A percentile compares a stretch with the other conserved stretches of the same genome.
Conservation (phyloP, 768 basidiomycete genomes). For the Pleurotus tuber-regium region DNA sequence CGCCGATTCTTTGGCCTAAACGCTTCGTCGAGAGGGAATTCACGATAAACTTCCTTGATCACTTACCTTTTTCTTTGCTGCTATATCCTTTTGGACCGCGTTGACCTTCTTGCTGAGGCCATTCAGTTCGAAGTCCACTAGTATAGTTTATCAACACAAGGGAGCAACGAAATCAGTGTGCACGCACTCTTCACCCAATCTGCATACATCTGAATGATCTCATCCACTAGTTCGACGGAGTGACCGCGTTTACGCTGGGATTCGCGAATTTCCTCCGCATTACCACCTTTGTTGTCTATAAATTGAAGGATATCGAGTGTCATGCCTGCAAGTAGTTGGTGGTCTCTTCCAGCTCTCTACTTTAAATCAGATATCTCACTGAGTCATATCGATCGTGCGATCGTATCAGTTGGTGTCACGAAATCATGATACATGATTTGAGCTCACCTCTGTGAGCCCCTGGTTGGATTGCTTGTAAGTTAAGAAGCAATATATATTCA, state of each 20-base stretch:
- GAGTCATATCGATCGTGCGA: no score
- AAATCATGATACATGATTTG: no score
- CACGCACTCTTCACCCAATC: slow-evolving; percentile 93
- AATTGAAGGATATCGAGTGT: slow-evolving; percentile 80
- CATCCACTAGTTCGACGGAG: slow-evolving; percentile 89
- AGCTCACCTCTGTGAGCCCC: no score
- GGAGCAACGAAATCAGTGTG: background rate
- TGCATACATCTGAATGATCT: slow-evolving; percentile 86
- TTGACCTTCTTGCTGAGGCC: slow-evolving; percentile 81
- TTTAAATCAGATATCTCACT: no score
- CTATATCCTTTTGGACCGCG: slow-evolving; percentile 91
- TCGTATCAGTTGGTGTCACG: no score
- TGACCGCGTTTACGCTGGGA: slow-evolving; percentile 92
- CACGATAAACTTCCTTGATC: background rate
- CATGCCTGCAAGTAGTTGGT: no score
- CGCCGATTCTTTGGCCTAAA: slow-evolving; percentile 86
- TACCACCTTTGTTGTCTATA: slow-evolving; percentile 88
- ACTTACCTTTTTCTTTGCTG: slow-evolving; percentile 84
- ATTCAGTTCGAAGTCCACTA: slow-evolving; percentile 88
- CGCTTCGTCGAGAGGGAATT: background rate
- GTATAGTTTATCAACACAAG: background rate
- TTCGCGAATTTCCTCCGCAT: slow-evolving; percentile 85
- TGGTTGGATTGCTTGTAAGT: no score
- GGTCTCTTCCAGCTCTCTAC: no score
- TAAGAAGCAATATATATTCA: no score